Conservation (phyloP, 495 filamentous ascomycete species). For the Annulohypoxylon stygium region DNA sequence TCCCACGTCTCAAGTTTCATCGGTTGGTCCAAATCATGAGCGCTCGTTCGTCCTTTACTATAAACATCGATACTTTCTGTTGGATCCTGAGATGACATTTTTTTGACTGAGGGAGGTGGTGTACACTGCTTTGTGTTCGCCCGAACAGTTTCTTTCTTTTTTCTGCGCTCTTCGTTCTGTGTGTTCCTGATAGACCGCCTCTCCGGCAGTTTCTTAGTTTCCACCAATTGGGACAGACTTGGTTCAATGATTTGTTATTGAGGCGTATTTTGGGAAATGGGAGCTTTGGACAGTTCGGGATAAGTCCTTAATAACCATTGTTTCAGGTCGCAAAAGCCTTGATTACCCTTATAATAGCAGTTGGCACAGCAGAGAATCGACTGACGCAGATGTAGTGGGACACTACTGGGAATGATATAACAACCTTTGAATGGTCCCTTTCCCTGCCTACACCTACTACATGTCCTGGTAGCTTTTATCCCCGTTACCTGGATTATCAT, state of each 20-base stretch:
- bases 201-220: conserved; percentile 18
- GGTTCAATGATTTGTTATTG: not conserved
- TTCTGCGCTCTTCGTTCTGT: not conserved
- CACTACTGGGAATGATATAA: conserved; percentile 45
- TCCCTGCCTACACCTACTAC: conserved; percentile 43
- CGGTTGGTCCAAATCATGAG: conserved; percentile 23
- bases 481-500: conserved; percentile 53
- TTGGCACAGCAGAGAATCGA: conserved; percentile 49
- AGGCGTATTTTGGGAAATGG: not conserved
- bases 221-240: not conserved
- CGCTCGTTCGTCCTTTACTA: not conserved
- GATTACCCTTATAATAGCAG: conserved; percentile 52
- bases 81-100: not conserved
- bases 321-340: conserved; percentile 50
- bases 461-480: conserved; percentile 43
- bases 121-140: not conserved
- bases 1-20: conserved; percentile 59
- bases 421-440: conserved; percentile 52
- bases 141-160: not conserved
- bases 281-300: conserved; percentile 8
- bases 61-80: not conserved
- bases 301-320: conserved; percentile 41
- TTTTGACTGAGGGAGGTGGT: not conserved
- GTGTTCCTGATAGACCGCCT: conserved; percentile 3
- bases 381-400: conserved; percentile 9